A percentile compares a stretch with the other conserved stretches of the same genome.
phyloP scores from a whole-genome alignment of 2,329 filamentous ascomycete species.

The Macrophomina tecta region DNA sequence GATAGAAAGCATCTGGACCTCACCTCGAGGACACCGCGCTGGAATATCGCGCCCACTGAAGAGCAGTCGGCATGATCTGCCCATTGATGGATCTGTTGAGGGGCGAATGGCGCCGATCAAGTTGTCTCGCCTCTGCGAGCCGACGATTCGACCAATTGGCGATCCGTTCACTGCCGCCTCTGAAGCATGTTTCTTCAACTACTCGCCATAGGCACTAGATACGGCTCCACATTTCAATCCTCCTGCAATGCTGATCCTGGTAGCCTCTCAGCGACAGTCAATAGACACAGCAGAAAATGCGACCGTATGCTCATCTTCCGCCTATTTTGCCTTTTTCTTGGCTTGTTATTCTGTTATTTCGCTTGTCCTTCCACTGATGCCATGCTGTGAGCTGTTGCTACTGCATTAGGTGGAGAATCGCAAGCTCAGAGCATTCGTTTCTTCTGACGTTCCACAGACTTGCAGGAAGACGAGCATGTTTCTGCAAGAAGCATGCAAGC shows the following conservation, averaged over 20 bases:
- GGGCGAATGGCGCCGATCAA: not conserved
- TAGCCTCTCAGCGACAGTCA: not conserved
- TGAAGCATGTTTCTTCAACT: constrained; percentile 17
- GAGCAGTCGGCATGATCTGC: not conserved
- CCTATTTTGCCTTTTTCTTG: not conserved
- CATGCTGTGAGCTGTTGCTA: not conserved
- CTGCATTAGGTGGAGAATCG: not conserved
- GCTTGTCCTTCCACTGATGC: constrained; percentile 3
- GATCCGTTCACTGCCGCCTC: not conserved
- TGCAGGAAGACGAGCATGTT: constrained; percentile 1
- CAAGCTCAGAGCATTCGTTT: not conserved
- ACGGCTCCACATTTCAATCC: constrained; percentile 7
- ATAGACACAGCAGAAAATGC: not conserved
- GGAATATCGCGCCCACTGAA: not conserved
- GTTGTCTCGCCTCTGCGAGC: not conserved
- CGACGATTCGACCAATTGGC: not conserved
- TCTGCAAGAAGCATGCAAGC: constrained; percentile 3
- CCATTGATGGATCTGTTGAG: not conserved
- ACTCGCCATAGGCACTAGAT: not conserved
- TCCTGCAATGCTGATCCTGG: not conserved
- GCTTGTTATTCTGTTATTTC: not conserved
- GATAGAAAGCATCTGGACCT: constrained; percentile 14
- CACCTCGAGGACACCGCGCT: not conserved
- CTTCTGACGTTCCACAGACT: not conserved
- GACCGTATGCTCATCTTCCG: not conserved